phyloP scores from a whole-genome alignment of 139 green algal genomes.

The Chlorella sp. region DNA sequence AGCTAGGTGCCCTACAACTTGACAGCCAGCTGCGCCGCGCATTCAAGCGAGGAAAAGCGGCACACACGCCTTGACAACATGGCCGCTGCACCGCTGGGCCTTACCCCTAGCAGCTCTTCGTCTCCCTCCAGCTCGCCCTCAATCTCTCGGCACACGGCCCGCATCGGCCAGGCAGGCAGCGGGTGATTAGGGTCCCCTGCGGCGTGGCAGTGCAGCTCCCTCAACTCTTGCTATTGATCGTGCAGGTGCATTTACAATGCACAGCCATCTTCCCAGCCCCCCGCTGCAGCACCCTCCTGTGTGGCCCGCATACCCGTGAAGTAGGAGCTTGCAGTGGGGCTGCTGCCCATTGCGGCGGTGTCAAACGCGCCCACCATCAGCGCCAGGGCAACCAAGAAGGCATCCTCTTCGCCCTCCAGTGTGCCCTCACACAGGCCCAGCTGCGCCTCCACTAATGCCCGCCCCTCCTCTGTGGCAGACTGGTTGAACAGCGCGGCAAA shows the following conservation, averaged over 20 bases:
- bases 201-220: background rate
- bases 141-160: constrained; percentile 64
- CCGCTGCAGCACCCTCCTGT: too few species aligned
- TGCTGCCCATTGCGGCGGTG: constrained; percentile 82
- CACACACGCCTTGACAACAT: too few species aligned
- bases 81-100: too few species aligned
- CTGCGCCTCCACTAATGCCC: constrained; percentile 31
- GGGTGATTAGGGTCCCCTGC: constrained; percentile 36
- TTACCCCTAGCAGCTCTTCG: constrained; percentile 36
- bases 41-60: too few species aligned
- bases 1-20: too few species aligned
- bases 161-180: constrained; percentile 76
- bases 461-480: constrained; percentile 32
- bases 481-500: constrained; percentile 58
- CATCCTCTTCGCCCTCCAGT: background rate
- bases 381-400: constrained; percentile 1
- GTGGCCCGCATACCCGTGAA: too few species aligned
- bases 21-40: too few species aligned
- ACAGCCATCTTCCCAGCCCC: background rate
- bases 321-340: constrained; percentile 69
- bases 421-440: background rate
- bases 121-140: background rate
- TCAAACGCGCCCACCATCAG: constrained; percentile 72
- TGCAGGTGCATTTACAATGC: too few species aligned
- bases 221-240: too few species aligned